A percentile compares a stretch with the other conserved stretches of the same genome.
phyloP scores from a whole-genome alignment of 257 asterid genomes.

The Plantago major region DNA sequence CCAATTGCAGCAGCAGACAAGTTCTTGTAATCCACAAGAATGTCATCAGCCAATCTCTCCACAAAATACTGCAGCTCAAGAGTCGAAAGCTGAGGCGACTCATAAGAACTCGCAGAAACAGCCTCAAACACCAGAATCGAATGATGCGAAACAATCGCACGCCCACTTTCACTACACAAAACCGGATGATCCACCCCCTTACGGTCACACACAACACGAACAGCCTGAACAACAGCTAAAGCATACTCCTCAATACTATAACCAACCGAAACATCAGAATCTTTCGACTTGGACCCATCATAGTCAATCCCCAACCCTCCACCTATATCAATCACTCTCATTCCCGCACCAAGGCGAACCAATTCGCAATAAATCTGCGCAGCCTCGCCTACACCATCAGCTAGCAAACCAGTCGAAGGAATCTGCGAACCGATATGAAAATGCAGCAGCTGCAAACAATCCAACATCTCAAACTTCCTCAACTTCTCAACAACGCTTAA shows the following conservation, averaged over 20 bases:
- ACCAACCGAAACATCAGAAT: slow-evolving; percentile 79
- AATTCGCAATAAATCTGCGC: slow-evolving; percentile 84
- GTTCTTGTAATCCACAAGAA: slow-evolving; percentile 52
- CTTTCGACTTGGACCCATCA: slow-evolving; percentile 75
- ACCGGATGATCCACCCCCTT: slow-evolving; percentile 74
- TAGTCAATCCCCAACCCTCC: slow-evolving; percentile 97
- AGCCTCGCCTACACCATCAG: slow-evolving; percentile 89
- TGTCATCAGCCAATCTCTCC: slow-evolving; percentile 55
- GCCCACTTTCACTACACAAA: slow-evolving; percentile 94
- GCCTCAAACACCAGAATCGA: slow-evolving; percentile 79
- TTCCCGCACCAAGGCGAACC: slow-evolving; percentile 78
- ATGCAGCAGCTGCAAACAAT: slow-evolving; percentile 86
- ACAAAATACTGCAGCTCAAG: slow-evolving; percentile 43
- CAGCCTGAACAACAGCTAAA: slow-evolving; percentile 70
- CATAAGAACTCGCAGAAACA: slow-evolving; percentile 47
- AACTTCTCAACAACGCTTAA: slow-evolving; percentile 78
- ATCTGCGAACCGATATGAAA: slow-evolving; percentile 97
- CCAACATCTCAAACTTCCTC: slow-evolving; percentile 58
- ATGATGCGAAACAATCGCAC: slow-evolving; percentile 96
- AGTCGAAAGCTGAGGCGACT: slow-evolving; percentile 41
- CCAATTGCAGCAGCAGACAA: slow-evolving; percentile 59
- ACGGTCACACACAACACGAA: slow-evolving; percentile 52
- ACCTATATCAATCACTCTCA: slow-evolving; percentile 83
- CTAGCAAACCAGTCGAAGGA: slow-evolving; percentile 63
- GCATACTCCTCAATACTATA: slow-evolving; percentile 79